Base-by-base conservation (phyloP, 1,139 yeast species). In the Candida albicans region DNA sequence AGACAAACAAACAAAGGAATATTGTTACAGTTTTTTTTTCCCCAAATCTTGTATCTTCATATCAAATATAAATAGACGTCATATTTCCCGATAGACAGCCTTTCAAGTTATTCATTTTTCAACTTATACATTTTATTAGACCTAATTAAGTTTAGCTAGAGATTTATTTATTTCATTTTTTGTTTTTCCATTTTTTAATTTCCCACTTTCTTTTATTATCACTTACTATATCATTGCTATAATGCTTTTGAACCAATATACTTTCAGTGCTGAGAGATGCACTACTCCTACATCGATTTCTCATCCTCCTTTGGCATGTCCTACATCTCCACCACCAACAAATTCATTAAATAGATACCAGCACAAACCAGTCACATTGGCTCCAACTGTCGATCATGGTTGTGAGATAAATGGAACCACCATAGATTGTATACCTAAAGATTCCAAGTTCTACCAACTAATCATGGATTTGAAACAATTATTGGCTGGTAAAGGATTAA, bases 401-500 rank as follows among this genome's bases (percentile, higher is more conserved):
- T 42, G 39, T 32, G 50, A 50, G 33, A 41, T 48, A 14, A 44
- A 50, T 27, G 50, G 50, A 9, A 50, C 46, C 8, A 42, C 44
- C 9, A 51, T 49, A 10, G 46, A 44, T 34, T 37, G 46, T 18
- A 29, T 51, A 22, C 48, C 52, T 15, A 37, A 37, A 24, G 41
- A 41, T 11, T 46, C 51, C 10, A 37, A 39, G 18, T 52, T 52
- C 34, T 42, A 45, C 32, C 40, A 48, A 39, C 44, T 52, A 32
- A 66, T 73, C 42, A 47, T 47, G 26, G 51, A 65, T 36, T 61
- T 73, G 35, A 62, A 67, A 41, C 50, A 50, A 15, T 42, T 68
- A n/a, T 58, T 73, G 39, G 52, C 59, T 2, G 60, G 64, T 44
- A 65, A 68, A 48, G 78, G 78, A 0, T 58, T 73, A 32, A 41